phyloP scores from a whole-genome alignment of 202 grass and related monocot species.

The Carex arenaria region DNA sequence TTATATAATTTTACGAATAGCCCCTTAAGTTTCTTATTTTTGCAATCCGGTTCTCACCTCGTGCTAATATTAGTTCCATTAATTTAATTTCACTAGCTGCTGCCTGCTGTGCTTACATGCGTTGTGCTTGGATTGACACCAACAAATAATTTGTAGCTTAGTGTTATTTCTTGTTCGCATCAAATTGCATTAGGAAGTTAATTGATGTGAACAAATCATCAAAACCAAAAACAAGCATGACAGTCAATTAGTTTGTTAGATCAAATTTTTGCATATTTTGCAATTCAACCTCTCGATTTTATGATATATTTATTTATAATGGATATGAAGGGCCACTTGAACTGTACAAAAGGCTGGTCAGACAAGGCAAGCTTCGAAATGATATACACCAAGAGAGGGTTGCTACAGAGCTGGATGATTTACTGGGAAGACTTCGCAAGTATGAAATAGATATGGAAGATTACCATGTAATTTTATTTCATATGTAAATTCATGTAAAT shows the following conservation, averaged over 20 bases:
- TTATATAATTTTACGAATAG: not conserved
- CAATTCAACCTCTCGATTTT: not conserved
- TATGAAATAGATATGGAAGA: conserved; percentile 95
- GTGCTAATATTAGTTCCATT: not conserved
- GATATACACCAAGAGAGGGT: conserved; percentile 77
- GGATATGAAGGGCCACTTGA: conserved; percentile 63
- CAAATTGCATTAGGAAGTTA: not conserved
- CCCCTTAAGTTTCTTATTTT: not conserved
- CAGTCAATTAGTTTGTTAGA: not conserved
- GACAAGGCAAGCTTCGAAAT: conserved; percentile 60
- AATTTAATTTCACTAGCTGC: not conserved
- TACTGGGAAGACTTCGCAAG: conserved; percentile 50
- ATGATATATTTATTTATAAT: conserved; percentile 4
- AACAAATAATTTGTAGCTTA: not conserved
- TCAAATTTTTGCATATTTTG: not conserved
- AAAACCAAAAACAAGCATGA: not conserved
- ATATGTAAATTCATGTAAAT: not conserved
- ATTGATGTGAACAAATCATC: not conserved
- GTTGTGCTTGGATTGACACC: not conserved
- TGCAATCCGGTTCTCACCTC: not conserved
- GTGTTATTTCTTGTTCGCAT: not conserved
- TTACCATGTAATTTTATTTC: conserved; percentile 63
- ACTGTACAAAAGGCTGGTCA: conserved; percentile 63
- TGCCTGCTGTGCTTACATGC: not conserved
- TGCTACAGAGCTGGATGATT: conserved; percentile 55